Conservation (phyloP, 495 filamentous ascomycete species). For the Neurospora pannonica region DNA sequence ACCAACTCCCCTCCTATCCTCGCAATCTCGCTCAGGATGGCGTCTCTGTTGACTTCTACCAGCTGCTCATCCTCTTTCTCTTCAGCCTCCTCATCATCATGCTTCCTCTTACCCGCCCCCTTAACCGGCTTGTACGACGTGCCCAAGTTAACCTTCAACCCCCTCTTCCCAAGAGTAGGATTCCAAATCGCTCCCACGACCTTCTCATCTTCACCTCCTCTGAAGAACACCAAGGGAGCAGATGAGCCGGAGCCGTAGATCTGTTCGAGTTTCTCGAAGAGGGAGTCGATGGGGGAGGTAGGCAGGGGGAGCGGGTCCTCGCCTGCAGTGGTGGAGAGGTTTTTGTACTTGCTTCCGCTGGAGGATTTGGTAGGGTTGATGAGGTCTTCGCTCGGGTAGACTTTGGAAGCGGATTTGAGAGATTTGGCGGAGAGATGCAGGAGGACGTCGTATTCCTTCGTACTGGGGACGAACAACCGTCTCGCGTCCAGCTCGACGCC, state of each 20-base stretch:
- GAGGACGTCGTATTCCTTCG: conserved; percentile 76
- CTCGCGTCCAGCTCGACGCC: conserved; percentile 46
- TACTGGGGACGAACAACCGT: conserved; percentile 57
- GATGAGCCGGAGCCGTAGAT: conserved; percentile 37
- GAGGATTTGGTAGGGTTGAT: background rate
- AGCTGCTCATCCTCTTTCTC: conserved; percentile 19
- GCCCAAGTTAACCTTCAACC: conserved; percentile 58
- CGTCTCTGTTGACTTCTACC: conserved; percentile 60
- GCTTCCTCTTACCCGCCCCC: background rate
- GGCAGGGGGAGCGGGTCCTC: conserved; percentile 32
- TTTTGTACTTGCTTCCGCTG: conserved; percentile 51
- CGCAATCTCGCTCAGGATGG: conserved; percentile 73
- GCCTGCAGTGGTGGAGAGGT: conserved; percentile 43
- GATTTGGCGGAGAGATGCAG: conserved; percentile 55
- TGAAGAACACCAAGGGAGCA: conserved; percentile 65
- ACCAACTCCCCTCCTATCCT: conserved; percentile 56
- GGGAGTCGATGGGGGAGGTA: conserved; percentile 36
- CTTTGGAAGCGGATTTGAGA: conserved; percentile 16
- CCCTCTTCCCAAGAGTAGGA: conserved; percentile 44
- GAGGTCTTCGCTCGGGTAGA: conserved; percentile 17
- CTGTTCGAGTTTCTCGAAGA: conserved; percentile 49
- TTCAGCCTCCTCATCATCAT: conserved; percentile 6
- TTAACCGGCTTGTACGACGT: conserved; percentile 54
- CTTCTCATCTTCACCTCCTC: conserved; percentile 44
- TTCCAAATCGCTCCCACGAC: conserved; percentile 78